Base-by-base conservation (phyloP, 2,329 filamentous ascomycete genomes). In the Ilyonectria mors-panacis region DNA sequence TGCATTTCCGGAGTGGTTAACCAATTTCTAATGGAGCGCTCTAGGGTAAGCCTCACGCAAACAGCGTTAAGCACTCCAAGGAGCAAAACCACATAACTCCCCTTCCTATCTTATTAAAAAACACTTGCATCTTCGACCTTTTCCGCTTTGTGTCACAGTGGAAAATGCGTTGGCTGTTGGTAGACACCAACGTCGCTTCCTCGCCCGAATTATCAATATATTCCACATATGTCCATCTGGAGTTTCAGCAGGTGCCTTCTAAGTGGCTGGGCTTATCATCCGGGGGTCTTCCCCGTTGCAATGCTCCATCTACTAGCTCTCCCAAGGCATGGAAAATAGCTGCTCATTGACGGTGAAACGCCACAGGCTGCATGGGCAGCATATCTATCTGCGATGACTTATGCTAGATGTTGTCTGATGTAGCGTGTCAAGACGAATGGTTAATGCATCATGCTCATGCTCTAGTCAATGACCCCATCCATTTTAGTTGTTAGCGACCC, bases 361-460 rank as follows among this genome's bases (percentile, higher is more conserved):
- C 37, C 37, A 35, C 53, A 60, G 33, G 26, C 42, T 57, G 33
- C 50, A 17, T 44, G n/a, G n/a, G 44, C 17, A n/a, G 17, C 4
- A 17, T n/a, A 56, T 50, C 33, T 56, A 28, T 56, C 42, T 53
- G 44, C 23, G 51, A 56, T n/a, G 13, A 23, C 19, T 48, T 23
- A 56, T 56, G 42, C 42, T 13, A 42, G 4, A 10, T 19, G 19
- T 17, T 42, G 55, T 33, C 28, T 28, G 17, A 35, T 21, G 47
- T 7, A 19, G 57, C 48, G 63, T 21, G 60, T 54, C 44, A 35
- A 50, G 23, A 37, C 30, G 10, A 10, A 48, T n/a, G 45, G 13
- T 47, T 19, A 50, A 60, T 60, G 57, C 44, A 47, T 50, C 26
- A 60, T 60, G 50, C 50, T 21, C 57, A 56, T 65, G 63, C 42